Conservation (phyloP, 1,139 yeast genomes). For the Candida sp. region DNA sequence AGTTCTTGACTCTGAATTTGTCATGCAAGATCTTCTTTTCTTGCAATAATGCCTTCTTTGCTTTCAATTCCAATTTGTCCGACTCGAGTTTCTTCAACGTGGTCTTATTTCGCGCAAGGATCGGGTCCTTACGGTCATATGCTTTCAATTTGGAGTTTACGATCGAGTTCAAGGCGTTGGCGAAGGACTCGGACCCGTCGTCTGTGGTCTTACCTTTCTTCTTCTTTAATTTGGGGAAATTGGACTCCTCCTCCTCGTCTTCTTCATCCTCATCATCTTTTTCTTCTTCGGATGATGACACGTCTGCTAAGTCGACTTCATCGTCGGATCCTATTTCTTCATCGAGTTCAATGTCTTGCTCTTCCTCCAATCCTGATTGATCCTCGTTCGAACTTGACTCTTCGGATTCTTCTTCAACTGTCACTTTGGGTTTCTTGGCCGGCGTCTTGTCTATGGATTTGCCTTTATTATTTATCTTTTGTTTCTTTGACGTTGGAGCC, state of each 20-base stretch:
- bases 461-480: conserved; percentile 10
- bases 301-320: conserved; percentile 20
- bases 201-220: conserved; percentile 54
- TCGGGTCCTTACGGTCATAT: conserved; percentile 87
- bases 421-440: conserved; percentile 7
- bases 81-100: conserved; percentile 75
- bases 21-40: conserved; percentile 77
- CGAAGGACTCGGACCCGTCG: conserved; percentile 77
- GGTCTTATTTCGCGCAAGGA: conserved; percentile 78
- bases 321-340: conserved; percentile 14
- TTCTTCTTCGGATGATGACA: conserved; percentile 14
- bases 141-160: conserved; percentile 87
- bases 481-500: conserved; percentile 14
- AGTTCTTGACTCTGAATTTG: conserved; percentile 66
- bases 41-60: conserved; percentile 66
- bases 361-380: conserved; percentile 14
- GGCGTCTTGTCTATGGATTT: conserved; percentile 7
- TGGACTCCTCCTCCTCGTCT: conserved; percentile 33
- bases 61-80: conserved; percentile 84
- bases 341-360: conserved; percentile 13
- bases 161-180: conserved; percentile 84
- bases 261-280: conserved; percentile 20
- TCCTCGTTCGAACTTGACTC: conserved; percentile 4
- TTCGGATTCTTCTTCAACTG: conserved; percentile 3
- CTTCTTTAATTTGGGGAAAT: conserved; percentile 47